These are phyloP conservation scores for Colletotrichum filicis DNA, from an alignment of 2,329 filamentous ascomycete genomes.

Conservation along the genomic window DNA sequence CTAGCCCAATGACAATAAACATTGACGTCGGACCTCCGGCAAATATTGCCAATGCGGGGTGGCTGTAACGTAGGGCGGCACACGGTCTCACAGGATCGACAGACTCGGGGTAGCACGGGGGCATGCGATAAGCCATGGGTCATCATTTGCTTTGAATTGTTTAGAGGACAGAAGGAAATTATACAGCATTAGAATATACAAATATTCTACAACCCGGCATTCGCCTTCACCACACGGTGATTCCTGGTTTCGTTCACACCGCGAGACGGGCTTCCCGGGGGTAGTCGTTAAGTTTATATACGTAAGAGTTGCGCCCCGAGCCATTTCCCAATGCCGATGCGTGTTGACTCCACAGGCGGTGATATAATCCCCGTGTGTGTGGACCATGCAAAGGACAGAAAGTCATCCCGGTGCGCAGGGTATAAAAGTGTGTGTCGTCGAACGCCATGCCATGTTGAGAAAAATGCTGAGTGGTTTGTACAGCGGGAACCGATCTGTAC, in stretches of 20 bases:
- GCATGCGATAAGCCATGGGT: background rate
- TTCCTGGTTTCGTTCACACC: constrained; percentile 28
- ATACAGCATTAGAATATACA: constrained; percentile 52
- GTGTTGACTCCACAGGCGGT: constrained; percentile 19
- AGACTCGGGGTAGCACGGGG: background rate
- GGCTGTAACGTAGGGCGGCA: background rate
- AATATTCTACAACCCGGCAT: constrained; percentile 35
- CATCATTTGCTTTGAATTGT: background rate
- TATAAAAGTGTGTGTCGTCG: constrained; percentile 36
- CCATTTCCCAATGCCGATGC: constrained; percentile 28
- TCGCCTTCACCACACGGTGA: constrained; percentile 33
- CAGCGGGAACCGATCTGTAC: constrained; percentile 34
- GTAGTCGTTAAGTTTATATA: constrained; percentile 34
- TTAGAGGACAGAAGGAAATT: constrained; percentile 41
- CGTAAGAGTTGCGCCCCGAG: constrained; percentile 30
- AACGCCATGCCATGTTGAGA: constrained; percentile 35
- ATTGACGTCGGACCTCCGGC: background rate
- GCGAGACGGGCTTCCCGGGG: constrained; percentile 30
- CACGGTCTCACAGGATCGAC: background rate
- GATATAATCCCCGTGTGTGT: constrained; percentile 16
- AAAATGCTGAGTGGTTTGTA: constrained; percentile 32
- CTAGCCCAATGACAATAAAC: background rate
- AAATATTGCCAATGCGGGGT: background rate
- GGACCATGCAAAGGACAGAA: constrained; percentile 25
- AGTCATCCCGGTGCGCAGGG: constrained; percentile 34